Evolutionary conservation across 331 rosid species (phyloP).

Genomic region (Quercus lobata): DNA sequence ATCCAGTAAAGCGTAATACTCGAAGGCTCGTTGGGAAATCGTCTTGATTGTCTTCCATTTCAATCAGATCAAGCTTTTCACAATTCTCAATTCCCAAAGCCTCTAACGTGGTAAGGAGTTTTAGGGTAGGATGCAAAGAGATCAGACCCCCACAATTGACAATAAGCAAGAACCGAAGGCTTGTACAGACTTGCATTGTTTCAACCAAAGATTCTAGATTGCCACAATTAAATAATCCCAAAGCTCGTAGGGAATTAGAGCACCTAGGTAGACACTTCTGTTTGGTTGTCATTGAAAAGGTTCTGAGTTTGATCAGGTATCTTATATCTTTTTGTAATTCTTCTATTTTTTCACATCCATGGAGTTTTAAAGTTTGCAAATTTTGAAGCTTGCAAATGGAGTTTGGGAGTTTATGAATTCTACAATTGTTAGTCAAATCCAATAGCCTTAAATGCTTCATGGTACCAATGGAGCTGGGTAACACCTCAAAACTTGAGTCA

Average conservation of each 20-base stretch:
- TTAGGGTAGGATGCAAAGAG: neutral
- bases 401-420: too few species aligned
- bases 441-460: too few species aligned
- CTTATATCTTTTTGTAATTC: neutral
- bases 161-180: neutral
- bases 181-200: neutral
- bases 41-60: neutral
- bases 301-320: constrained; percentile 5
- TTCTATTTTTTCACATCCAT: too few species aligned
- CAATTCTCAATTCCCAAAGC: neutral
- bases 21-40: neutral
- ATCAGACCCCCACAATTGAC: neutral
- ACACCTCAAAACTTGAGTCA: too few species aligned
- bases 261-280: neutral
- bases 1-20: neutral
- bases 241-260: constrained; percentile 3
- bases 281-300: constrained; percentile 16
- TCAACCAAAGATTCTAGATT: constrained; percentile 13
- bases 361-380: rapidly evolving
- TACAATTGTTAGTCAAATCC: too few species aligned
- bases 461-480: too few species aligned
- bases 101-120: constrained; percentile 3
- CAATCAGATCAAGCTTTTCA: neutral
- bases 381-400: too few species aligned
- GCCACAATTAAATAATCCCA: neutral